A percentile compares a stretch with the other conserved stretches of the same genome.
These are phyloP conservation scores for Rossbeevera mucosa DNA, from an alignment of 768 basidiomycete species.

Conservation along the genomic window DNA sequence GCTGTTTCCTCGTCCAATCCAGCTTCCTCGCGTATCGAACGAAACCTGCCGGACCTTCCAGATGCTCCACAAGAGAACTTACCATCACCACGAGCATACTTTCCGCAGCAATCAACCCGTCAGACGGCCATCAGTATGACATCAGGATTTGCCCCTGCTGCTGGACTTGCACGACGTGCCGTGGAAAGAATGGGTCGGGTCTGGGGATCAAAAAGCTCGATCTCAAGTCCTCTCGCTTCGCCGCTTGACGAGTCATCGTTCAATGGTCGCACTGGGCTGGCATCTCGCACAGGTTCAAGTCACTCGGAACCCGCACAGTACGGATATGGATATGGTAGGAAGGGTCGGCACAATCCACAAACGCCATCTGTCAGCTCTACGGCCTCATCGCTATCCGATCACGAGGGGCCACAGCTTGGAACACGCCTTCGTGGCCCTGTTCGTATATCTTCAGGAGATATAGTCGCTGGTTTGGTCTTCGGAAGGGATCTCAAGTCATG, in stretches of 20 bases:
- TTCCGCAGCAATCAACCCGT: slow-evolving; percentile 37
- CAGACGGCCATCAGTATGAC: slow-evolving; percentile 75
- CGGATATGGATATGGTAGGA: slow-evolving; percentile 27
- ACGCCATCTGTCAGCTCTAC: slow-evolving; percentile 56
- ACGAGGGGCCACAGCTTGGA: slow-evolving; percentile 54
- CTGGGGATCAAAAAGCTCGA: slow-evolving; percentile 43
- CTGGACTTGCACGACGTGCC: slow-evolving; percentile 70
- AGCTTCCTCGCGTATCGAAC: slow-evolving; percentile 24
- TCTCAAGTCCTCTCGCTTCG: slow-evolving; percentile 42
- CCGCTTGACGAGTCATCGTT: slow-evolving; percentile 41
- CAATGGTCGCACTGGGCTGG: slow-evolving; percentile 28
- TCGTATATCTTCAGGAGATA: slow-evolving; percentile 33
- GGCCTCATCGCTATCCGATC: slow-evolving; percentile 44
- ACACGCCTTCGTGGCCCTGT: slow-evolving; percentile 52
- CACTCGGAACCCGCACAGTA: slow-evolving; percentile 29
- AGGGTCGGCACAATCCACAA: slow-evolving; percentile 51
- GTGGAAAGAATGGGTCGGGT: slow-evolving; percentile 73
- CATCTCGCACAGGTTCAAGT: slow-evolving; percentile 39
- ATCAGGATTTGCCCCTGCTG: slow-evolving; percentile 61
- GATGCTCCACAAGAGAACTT: slow-evolving; percentile 13
- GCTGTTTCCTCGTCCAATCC: slow-evolving; percentile 24
- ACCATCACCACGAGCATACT: slow-evolving; percentile 5
- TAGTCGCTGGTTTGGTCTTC: slow-evolving; percentile 58
- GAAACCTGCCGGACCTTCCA: slow-evolving; percentile 30
- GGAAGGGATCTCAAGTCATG: slow-evolving; percentile 53